phyloP scores from a whole-genome alignment of 164 flowering plant species.

The Kingdonia uniflora region DNA sequence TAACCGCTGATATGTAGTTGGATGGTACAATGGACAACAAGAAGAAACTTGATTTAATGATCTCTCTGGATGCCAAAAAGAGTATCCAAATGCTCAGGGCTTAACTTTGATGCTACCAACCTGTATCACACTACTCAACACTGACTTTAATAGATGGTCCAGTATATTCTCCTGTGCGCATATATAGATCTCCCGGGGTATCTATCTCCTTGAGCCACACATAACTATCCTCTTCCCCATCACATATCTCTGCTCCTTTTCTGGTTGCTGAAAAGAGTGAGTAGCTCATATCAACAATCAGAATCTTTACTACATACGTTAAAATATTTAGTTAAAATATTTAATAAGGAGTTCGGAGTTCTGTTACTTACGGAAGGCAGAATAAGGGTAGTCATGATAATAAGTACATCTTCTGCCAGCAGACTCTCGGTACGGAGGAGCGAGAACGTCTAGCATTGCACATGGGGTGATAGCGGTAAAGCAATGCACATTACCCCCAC shows the following conservation, averaged over 20 bases:
- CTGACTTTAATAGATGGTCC: slow-evolving; percentile 59
- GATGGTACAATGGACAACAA: too few relatives aligned
- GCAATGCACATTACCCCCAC: slow-evolving; percentile 86
- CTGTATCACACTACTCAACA: not conserved
- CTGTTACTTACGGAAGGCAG: slow-evolving; percentile 48
- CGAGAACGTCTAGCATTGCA: slow-evolving; percentile 82
- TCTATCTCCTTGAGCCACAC: slow-evolving; percentile 80
- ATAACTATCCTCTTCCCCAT: slow-evolving; percentile 52
- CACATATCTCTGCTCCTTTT: slow-evolving; percentile 17
- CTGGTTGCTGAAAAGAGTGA: slow-evolving; percentile 23
- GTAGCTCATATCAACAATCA: too few relatives aligned
- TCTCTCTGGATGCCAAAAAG: too few relatives aligned
- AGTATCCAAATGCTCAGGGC: too few relatives aligned
- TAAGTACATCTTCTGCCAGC: slow-evolving; percentile 83
- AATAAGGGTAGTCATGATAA: slow-evolving; percentile 71
- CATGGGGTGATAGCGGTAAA: slow-evolving; percentile 90
- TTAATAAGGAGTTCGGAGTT: too few relatives aligned
- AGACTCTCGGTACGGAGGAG: slow-evolving; percentile 77
- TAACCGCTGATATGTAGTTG: too few relatives aligned
- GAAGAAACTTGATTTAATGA: too few relatives aligned
- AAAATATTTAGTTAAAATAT: too few relatives aligned
- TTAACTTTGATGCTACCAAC: too few relatives aligned
- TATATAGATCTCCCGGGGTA: slow-evolving; percentile 74
- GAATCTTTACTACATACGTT: too few relatives aligned
- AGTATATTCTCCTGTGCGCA: slow-evolving; percentile 58